A percentile compares a stretch with the other conserved stretches of the same genome.
Conservation (phyloP, 75 land plant genomes). For the Pseudotsuga menziesii region DNA sequence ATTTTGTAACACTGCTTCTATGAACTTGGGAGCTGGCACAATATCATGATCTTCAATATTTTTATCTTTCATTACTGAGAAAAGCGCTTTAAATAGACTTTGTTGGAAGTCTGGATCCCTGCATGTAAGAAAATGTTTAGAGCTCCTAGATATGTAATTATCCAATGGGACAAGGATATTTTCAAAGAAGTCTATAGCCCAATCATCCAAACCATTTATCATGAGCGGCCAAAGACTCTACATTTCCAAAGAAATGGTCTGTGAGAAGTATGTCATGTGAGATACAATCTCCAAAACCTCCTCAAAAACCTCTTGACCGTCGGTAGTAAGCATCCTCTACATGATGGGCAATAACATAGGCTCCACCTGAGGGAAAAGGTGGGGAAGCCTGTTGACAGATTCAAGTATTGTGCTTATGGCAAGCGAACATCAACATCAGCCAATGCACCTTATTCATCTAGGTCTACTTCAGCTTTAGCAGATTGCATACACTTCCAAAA, state of each 20-base stretch:
- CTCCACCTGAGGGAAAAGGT: slow-evolving; percentile 89
- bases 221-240: slow-evolving; percentile 98
- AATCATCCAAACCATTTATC: slow-evolving; percentile 83
- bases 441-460: slow-evolving; percentile 92
- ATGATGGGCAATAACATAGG: slow-evolving; percentile 84
- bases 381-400: slow-evolving; percentile 87
- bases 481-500: slow-evolving; percentile 95
- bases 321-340: too few species aligned
- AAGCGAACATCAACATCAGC: slow-evolving; percentile 97
- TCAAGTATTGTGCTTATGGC: slow-evolving; percentile 98
- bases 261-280: slow-evolving; percentile 93
- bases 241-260: slow-evolving; percentile 88
- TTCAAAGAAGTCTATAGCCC: slow-evolving; percentile 96
- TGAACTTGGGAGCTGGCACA: slow-evolving; percentile 95
- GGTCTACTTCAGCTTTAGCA: slow-evolving; percentile 89
- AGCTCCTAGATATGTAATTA: slow-evolving; percentile 92
- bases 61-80: slow-evolving; percentile 76
- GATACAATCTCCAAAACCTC: slow-evolving; percentile 98
- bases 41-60: slow-evolving; percentile 86
- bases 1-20: slow-evolving; percentile 89
- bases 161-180: slow-evolving; percentile 98
- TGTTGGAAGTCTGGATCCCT: slow-evolving; percentile 93
- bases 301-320: slow-evolving; percentile 77
- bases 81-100: slow-evolving; percentile 86
- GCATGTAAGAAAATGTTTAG: slow-evolving; percentile 89